Conservation (phyloP, 805 yeast genomes). For the Kluyveromyces starmeri region DNA sequence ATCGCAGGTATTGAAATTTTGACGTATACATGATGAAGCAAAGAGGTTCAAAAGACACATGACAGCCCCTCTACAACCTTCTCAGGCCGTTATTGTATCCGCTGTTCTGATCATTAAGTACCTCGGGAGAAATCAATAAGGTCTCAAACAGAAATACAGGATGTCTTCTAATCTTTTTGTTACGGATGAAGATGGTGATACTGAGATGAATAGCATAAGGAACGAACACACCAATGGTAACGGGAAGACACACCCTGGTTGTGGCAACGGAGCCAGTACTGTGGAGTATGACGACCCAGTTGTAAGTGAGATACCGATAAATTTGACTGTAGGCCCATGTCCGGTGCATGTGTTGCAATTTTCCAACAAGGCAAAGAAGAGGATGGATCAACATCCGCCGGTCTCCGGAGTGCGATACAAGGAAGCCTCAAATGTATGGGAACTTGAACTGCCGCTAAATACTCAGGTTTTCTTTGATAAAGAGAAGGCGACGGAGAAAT, state of each 20-base stretch:
- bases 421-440: slow-evolving; percentile 52
- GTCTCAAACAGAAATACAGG: too few species aligned
- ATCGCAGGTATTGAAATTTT: slow-evolving; percentile 5
- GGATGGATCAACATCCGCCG: slow-evolving; percentile 28
- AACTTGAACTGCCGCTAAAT: slow-evolving; percentile 68
- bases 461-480: slow-evolving; percentile 60
- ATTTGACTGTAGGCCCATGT: slow-evolving; percentile 29
- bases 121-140: background rate
- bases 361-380: slow-evolving; percentile 33
- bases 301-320: slow-evolving; percentile 51
- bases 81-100: too few species aligned
- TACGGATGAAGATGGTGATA: slow-evolving; percentile 30
- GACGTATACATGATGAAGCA: too few species aligned
- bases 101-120: too few species aligned
- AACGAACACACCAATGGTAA: slow-evolving; percentile 12
- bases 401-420: slow-evolving; percentile 46
- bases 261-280: slow-evolving; percentile 10
- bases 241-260: too few species aligned
- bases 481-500: slow-evolving; percentile 45
- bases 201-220: slow-evolving; percentile 8
- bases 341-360: slow-evolving; percentile 46
- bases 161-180: slow-evolving; percentile 26
- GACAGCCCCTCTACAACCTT: too few species aligned
- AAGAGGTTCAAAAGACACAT: too few species aligned
- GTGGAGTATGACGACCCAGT: slow-evolving; percentile 49